Conservation (phyloP, 768 basidiomycete genomes). For the Hemileccinum rubropunctum region DNA sequence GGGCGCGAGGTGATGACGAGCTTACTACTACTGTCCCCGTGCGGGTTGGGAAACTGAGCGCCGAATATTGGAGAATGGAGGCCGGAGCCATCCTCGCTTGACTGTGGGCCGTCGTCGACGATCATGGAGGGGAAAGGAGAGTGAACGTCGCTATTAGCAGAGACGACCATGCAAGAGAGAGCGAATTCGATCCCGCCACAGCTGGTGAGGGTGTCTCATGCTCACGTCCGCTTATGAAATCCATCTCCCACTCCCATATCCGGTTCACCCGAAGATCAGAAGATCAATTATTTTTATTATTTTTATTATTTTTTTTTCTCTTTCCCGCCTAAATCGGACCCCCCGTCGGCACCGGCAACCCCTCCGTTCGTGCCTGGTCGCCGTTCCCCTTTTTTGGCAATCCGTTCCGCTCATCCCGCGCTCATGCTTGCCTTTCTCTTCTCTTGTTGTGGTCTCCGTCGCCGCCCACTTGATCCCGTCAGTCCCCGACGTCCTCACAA, state of each 20-base stretch:
- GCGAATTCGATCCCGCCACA: conserved; percentile 40
- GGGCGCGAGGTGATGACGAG: conserved; percentile 46
- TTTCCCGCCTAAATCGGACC: conserved; percentile 29
- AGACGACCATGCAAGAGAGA: conserved; percentile 53
- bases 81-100: conserved; percentile 74
- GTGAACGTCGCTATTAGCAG: conserved; percentile 52
- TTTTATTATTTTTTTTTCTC: conserved; percentile 8
- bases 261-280: conserved; percentile 31
- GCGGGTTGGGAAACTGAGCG: conserved; percentile 42
- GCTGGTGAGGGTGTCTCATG: conserved; percentile 42
- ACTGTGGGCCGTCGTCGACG: conserved; percentile 65
- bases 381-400: conserved; percentile 14
- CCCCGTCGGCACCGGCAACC: conserved; percentile 21
- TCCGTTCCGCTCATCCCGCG: not conserved
- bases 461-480: conserved; percentile 17
- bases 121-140: conserved; percentile 54
- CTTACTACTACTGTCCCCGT: conserved; percentile 46
- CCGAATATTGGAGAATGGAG: conserved; percentile 70
- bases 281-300: conserved; percentile 19
- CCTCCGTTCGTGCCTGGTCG: conserved; percentile 31
- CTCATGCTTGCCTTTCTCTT: conserved; percentile 29
- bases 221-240: conserved; percentile 43
- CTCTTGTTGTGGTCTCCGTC: conserved; percentile 29
- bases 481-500: not conserved
- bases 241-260: conserved; percentile 27